These are phyloP conservation scores for Prototheca wickerhamii DNA, from an alignment of 163 green algal genomes.

Conservation along the genomic window DNA sequence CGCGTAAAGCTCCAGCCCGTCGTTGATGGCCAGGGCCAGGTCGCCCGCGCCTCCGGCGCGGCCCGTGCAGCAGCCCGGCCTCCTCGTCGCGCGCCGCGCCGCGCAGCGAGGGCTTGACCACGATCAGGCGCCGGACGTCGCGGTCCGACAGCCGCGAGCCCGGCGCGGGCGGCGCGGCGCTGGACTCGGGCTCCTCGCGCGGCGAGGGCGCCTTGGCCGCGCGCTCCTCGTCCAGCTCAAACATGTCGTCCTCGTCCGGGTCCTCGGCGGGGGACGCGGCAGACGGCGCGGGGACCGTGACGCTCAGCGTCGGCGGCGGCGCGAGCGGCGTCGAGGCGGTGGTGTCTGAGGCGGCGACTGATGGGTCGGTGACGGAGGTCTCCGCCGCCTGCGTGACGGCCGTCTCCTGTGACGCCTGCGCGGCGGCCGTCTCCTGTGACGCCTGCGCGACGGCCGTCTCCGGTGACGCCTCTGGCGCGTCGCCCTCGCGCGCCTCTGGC, in stretches of 20 bases:
- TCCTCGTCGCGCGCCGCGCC: no score
- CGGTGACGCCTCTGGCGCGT: background rate
- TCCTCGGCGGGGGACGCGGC: background rate
- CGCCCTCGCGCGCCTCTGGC: background rate
- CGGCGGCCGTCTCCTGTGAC: background rate
- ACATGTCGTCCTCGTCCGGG: constrained; percentile 73
- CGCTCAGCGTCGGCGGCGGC: background rate
- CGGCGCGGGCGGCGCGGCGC: background rate
- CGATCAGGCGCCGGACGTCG: constrained; percentile 27
- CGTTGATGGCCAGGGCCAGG: constrained; percentile 62
- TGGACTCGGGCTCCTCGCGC: constrained; percentile 5
- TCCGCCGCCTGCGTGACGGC: background rate
- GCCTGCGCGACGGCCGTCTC: background rate
- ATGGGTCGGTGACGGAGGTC: background rate
- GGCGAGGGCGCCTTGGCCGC: background rate
- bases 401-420: background rate
- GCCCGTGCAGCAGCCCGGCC: no score
- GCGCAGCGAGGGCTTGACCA: constrained; percentile 23
- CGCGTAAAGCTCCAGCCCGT: constrained; percentile 79
- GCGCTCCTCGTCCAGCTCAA: constrained; percentile 79
- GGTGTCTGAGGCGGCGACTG: background rate
- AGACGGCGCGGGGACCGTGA: constrained; percentile 3
- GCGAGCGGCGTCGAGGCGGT: background rate
- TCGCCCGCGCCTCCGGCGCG: constrained; percentile 23
- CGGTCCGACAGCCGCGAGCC: constrained; percentile 12